These are phyloP conservation scores for Amphichorda felina DNA, from an alignment of 2,329 filamentous ascomycete genomes.

Conservation along the genomic window DNA sequence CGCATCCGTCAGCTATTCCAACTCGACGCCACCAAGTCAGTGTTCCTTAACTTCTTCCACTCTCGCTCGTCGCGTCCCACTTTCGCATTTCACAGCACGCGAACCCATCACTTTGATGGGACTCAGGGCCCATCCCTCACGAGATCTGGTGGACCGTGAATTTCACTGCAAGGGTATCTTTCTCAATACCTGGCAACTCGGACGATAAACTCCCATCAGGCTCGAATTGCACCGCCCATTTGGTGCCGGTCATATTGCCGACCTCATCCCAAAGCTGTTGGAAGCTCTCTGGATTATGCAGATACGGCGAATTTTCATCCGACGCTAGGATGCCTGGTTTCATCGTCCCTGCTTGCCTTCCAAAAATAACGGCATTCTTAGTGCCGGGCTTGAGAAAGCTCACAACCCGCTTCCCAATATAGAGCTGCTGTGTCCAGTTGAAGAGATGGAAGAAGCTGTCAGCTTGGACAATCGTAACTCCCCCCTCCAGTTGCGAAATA, in stretches of 20 bases:
- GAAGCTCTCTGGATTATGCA: slow-evolving; percentile 38
- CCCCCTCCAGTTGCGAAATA: slow-evolving; percentile 21
- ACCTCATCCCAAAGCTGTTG: slow-evolving; percentile 42
- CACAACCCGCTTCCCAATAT: slow-evolving; percentile 29
- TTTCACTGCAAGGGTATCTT: slow-evolving; percentile 15
- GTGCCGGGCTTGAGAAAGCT: slow-evolving; percentile 31
- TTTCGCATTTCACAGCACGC: too few species aligned
- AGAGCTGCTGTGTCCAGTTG: slow-evolving; percentile 32
- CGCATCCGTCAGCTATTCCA: too few species aligned
- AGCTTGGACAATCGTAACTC: slow-evolving; percentile 34
- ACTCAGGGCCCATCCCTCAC: too few species aligned
- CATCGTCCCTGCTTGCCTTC: slow-evolving; percentile 35
- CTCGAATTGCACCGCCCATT: slow-evolving; percentile 34
- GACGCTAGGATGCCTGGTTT: slow-evolving; percentile 9
- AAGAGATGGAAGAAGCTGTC: slow-evolving; percentile 39
- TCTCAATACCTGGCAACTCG: slow-evolving; percentile 13
- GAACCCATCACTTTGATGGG: too few species aligned
- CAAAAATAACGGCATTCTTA: slow-evolving; percentile 34
- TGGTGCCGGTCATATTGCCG: slow-evolving; percentile 32
- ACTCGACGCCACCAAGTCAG: too few species aligned
- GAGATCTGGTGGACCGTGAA: slow-evolving; percentile 23
- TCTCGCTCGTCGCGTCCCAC: too few species aligned
- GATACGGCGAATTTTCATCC: slow-evolving; percentile 19
- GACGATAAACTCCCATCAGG: slow-evolving; percentile 4
- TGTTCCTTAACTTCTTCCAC: too few species aligned